Percentiles rank a stretch among this genome's conserved stretches.
Evolutionary conservation across 306 rosid genomes (phyloP).

Genomic region (Trichosanthes cucumerina): DNA sequence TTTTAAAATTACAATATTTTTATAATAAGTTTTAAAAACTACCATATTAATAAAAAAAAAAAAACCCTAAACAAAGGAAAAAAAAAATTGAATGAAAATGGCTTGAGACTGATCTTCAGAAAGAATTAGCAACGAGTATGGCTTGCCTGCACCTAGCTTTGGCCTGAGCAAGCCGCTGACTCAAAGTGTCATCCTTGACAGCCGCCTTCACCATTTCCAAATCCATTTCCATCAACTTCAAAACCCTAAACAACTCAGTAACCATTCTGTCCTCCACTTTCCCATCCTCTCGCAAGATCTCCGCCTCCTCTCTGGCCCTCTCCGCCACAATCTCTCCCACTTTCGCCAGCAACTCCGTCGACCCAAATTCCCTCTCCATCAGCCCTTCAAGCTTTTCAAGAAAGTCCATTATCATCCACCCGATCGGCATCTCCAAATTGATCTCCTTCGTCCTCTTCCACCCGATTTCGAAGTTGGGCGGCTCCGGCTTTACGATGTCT

Average conservation of each 20-base stretch:
- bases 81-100: too few relatives aligned
- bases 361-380: conserved; percentile 73
- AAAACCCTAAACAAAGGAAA: too few relatives aligned
- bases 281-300: conserved; percentile 60
- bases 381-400: conserved; percentile 68
- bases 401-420: conserved; percentile 68
- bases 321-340: conserved; percentile 84
- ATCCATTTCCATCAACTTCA: conserved; percentile 89
- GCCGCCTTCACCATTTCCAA: conserved; percentile 84
- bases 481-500: conserved; percentile 40
- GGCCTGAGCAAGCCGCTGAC: conserved; percentile 67
- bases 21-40: too few relatives aligned
- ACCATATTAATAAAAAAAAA: too few relatives aligned
- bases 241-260: conserved; percentile 64
- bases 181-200: conserved; percentile 67
- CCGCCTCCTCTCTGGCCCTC: conserved; percentile 84
- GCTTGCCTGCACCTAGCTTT: conserved; percentile 97
- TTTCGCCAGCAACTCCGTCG: conserved; percentile 54
- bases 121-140: conserved; percentile 76
- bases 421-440: conserved; percentile 57
- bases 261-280: conserved; percentile 90
- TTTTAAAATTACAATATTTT: too few relatives aligned
- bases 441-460: conserved; percentile 91
- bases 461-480: conserved; percentile 74
- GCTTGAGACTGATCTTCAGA: conserved; percentile 23